Base-by-base conservation (phyloP, 2,329 filamentous ascomycete genomes). In the Taxawa tesnikishii region DNA sequence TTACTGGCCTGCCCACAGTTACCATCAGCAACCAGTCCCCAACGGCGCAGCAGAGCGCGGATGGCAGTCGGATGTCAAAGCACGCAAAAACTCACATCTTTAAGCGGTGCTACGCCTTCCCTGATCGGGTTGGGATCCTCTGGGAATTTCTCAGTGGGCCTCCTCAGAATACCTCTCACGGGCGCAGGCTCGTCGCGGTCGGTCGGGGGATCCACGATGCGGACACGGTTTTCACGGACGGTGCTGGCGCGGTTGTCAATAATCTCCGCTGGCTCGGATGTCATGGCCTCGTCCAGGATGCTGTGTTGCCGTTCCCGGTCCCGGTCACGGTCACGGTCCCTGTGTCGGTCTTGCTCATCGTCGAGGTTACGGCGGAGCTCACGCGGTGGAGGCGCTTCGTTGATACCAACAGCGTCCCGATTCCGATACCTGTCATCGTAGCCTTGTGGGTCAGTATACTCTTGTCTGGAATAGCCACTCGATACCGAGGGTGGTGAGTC, bases 41-140 rank as follows among this genome's bases (percentile, higher is more conserved):
- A n/a, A n/a, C n/a, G n/a, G n/a, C n/a, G n/a, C n/a, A n/a, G n/a
- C n/a, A n/a, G n/a, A n/a, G n/a, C n/a, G n/a, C n/a, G n/a, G n/a
- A n/a, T n/a, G n/a, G n/a, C n/a, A n/a, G n/a, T n/a, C n/a, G n/a
- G 7, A 21, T 26, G 18, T 23, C 5, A 11, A 9, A 25, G 6
- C 12, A 12, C 8, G 14, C 15, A 5, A 25, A 8, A 13, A 46
- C 50, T 42, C 43, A 54, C 53, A 50, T 93, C 84, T 58, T 93
- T 94, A 50, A 93, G 73, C n/a, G 87, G 87, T 2, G 87, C 85
- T 5, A 94, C 88, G 11, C 87, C 88, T 54, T 94, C 88, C 13
- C 87, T 73, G 21, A 92, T 68, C 0, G 83, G 79, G 43, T 85
- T 79, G 1, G 75, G 73, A 39, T 94, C 80, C 49, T 94, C 87